These are phyloP conservation scores for Deinandra increscens DNA, from an alignment of 129 eudicot species.

Conservation along the genomic window DNA sequence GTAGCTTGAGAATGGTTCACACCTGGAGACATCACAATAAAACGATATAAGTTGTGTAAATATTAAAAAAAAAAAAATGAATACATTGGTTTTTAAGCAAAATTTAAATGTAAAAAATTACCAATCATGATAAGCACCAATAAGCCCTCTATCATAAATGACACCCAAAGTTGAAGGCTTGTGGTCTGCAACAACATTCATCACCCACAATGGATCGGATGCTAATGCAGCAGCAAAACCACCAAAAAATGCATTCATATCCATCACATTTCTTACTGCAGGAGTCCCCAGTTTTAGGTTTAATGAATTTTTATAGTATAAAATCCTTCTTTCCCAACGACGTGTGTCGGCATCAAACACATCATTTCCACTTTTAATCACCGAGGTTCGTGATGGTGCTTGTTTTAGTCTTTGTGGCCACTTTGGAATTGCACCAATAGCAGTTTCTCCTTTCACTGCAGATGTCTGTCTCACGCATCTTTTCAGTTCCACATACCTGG, in stretches of 20 bases:
- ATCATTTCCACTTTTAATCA: constrained; percentile 72
- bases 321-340: constrained; percentile 77
- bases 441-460: constrained; percentile 47
- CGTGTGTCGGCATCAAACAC: constrained; percentile 84
- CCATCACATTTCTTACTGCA: constrained; percentile 83
- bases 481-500: constrained; percentile 80
- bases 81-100: background rate
- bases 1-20: constrained; percentile 97
- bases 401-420: constrained; percentile 81
- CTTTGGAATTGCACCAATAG: constrained; percentile 77
- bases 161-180: constrained; percentile 80
- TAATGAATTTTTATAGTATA: constrained; percentile 70
- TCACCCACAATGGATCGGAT: constrained; percentile 91
- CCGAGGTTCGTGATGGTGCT: constrained; percentile 65
- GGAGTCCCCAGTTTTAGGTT: constrained; percentile 75
- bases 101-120: constrained; percentile 35
- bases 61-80: constrained; percentile 2
- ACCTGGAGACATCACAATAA: constrained; percentile 46
- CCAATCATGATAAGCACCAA: constrained; percentile 97
- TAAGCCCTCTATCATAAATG: constrained; percentile 87
- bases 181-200: constrained; percentile 89
- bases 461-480: constrained; percentile 74
- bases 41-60: background rate
- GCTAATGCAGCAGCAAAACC: constrained; percentile 89
- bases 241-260: constrained; percentile 95